A percentile compares a stretch with the other conserved stretches of the same genome.
These are phyloP conservation scores for Cyberlindnera amylophila DNA, from an alignment of 805 yeast species.

Conservation along the genomic window DNA sequence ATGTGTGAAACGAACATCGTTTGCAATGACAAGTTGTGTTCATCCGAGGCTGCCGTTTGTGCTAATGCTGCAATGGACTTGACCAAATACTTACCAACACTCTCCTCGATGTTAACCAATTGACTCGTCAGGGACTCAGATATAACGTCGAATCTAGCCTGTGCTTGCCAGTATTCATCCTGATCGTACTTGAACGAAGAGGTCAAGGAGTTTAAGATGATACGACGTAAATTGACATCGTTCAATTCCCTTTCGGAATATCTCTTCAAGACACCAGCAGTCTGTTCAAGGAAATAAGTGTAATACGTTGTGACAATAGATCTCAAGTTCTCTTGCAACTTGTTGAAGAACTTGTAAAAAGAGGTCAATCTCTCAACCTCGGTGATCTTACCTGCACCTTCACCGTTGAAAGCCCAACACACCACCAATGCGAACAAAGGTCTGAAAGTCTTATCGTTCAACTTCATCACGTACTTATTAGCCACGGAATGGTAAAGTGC, in stretches of 20 bases:
- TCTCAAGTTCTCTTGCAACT: slow-evolving; percentile 76
- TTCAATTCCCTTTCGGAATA: slow-evolving; percentile 41
- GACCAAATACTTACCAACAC: slow-evolving; percentile 76
- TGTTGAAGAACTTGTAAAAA: slow-evolving; percentile 82
- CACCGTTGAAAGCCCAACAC: slow-evolving; percentile 91
- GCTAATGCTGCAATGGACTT: slow-evolving; percentile 77
- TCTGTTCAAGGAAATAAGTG: slow-evolving; percentile 80
- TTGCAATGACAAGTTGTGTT: slow-evolving; percentile 72
- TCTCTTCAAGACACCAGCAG: slow-evolving; percentile 49
- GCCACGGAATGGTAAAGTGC: slow-evolving; percentile 70
- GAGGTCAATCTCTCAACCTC: slow-evolving; percentile 60
- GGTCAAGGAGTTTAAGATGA: slow-evolving; percentile 66
- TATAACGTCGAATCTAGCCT: slow-evolving; percentile 75
- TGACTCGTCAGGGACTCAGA: slow-evolving; percentile 62
- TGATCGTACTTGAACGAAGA: slow-evolving; percentile 85
- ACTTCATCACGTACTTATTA: slow-evolving; percentile 75
- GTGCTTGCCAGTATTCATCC: slow-evolving; percentile 93
- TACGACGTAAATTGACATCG: slow-evolving; percentile 61
- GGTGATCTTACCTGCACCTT: slow-evolving; percentile 49
- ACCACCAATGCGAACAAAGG: slow-evolving; percentile 85
- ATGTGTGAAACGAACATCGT: slow-evolving; percentile 60
- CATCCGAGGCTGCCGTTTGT: slow-evolving; percentile 62
- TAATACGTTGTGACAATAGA: slow-evolving; percentile 86
- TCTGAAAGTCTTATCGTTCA: slow-evolving; percentile 90
- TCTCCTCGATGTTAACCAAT: slow-evolving; percentile 61